Conservation (phyloP, 306 rosid genomes). For the Quillaja saponaria region DNA sequence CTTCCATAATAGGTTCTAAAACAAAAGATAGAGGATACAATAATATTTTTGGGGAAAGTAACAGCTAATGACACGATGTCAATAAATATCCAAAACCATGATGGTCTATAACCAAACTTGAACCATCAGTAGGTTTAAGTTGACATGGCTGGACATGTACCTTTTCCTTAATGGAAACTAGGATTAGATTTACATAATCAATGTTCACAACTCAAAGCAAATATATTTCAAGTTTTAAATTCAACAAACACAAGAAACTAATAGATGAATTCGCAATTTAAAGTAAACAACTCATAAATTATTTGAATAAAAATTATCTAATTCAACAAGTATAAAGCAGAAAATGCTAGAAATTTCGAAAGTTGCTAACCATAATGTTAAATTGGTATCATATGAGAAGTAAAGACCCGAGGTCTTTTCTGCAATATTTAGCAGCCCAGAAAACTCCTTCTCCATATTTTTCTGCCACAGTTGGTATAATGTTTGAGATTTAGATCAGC, state of each 20-base stretch:
- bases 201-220: neutral
- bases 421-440: conserved; percentile 65
- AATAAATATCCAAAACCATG: no score
- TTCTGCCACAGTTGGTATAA: conserved; percentile 55
- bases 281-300: conserved; percentile 1
- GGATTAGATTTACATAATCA: conserved; percentile 6
- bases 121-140: no score
- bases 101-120: no score
- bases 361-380: conserved; percentile 78
- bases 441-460: conserved; percentile 81
- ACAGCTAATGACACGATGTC: no score
- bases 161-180: conserved; percentile 4
- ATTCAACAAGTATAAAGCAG: conserved; percentile 17
- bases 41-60: neutral
- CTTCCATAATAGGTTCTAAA: no score
- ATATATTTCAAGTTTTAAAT: neutral
- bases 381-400: conserved; percentile 83
- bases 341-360: neutral
- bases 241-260: neutral
- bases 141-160: no score
- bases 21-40: no score
- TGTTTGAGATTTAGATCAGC: conserved; percentile 32
- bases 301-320: neutral
- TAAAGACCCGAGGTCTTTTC: conserved; percentile 86
- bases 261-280: conserved; percentile 17